Conservation (phyloP, 2,329 filamentous ascomycete genomes). For the Aspergillus glaucus region DNA sequence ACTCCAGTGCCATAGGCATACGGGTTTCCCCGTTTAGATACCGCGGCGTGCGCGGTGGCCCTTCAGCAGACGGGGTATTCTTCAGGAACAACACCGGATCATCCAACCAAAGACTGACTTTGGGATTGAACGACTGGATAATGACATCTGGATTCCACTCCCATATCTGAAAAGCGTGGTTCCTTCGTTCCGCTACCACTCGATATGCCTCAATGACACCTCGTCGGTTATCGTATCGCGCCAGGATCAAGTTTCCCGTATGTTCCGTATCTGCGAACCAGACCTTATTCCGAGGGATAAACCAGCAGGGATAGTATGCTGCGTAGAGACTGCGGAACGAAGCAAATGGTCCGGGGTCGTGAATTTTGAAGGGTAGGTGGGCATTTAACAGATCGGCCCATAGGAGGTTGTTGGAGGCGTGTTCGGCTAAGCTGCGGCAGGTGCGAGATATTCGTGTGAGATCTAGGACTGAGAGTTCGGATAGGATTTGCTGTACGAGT, state of each 20-base stretch:
- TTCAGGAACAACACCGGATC: slow-evolving; percentile 61
- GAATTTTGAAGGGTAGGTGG: slow-evolving; percentile 56
- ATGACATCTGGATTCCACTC: slow-evolving; percentile 57
- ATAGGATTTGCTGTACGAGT: slow-evolving; percentile 65
- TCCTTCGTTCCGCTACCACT: slow-evolving; percentile 59
- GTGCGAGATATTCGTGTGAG: slow-evolving; percentile 56
- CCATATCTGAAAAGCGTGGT: slow-evolving; percentile 57
- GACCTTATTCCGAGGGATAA: slow-evolving; percentile 69
- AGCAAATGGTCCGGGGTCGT: slow-evolving; percentile 51
- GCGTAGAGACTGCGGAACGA: slow-evolving; percentile 67
- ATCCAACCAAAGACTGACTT: slow-evolving; percentile 65
- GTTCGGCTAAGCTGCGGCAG: slow-evolving; percentile 55
- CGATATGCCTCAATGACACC: slow-evolving; percentile 77
- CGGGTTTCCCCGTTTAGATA: slow-evolving; percentile 39
- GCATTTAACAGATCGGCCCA: slow-evolving; percentile 67
- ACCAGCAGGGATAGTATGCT: slow-evolving; percentile 76
- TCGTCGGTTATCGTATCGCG: slow-evolving; percentile 66
- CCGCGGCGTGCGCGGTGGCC: slow-evolving; percentile 7
- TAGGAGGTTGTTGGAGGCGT: slow-evolving; percentile 59
- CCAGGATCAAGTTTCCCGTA: slow-evolving; percentile 67
- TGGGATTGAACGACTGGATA: slow-evolving; percentile 67
- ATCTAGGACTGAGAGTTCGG: slow-evolving; percentile 58
- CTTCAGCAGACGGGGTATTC: slow-evolving; percentile 13
- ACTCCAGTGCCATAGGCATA: slow-evolving; percentile 50
- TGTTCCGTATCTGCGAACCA: slow-evolving; percentile 77